Conservation (phyloP, 176 grass and related monocot species). For the Tillandsia fasciculata region DNA sequence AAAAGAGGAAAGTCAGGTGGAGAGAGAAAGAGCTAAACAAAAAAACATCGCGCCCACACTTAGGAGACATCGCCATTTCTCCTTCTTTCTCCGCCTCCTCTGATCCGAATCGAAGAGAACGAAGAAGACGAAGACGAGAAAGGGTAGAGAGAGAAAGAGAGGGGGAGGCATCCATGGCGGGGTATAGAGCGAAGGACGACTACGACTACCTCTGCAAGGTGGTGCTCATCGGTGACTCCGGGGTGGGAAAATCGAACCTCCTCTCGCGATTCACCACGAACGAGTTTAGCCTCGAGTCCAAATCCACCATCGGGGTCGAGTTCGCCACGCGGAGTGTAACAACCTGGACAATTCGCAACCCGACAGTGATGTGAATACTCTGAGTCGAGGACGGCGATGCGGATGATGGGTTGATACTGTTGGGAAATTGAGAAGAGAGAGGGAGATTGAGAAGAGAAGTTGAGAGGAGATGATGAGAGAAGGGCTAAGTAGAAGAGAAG, state of each 20-base stretch:
- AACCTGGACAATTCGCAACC: too few species aligned
- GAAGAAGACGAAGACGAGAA: too few species aligned
- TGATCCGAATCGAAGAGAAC: too few species aligned
- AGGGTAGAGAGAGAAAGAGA: not conserved
- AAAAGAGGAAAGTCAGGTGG: too few species aligned
- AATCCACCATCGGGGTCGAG: constrained; percentile 29
- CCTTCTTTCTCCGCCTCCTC: not conserved
- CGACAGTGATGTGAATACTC: too few species aligned
- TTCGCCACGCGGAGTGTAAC: constrained; percentile 14
- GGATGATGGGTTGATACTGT: too few species aligned
- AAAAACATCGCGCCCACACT: constrained; percentile 6
- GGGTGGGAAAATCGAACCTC: constrained; percentile 38
- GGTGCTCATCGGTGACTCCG: constrained; percentile 35
- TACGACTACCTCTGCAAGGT: constrained; percentile 43
- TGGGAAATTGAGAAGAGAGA: too few species aligned
- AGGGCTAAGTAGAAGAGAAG: too few species aligned
- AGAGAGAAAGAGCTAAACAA: not conserved
- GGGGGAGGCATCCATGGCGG: constrained; percentile 17
- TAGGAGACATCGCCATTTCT: constrained; percentile 14
- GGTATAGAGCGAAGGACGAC: constrained; percentile 28
- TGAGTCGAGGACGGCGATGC: too few species aligned
- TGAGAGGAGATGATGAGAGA: too few species aligned
- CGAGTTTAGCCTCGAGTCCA: constrained; percentile 38
- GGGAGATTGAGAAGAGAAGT: too few species aligned
- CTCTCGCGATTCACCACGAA: constrained; percentile 35